A percentile compares a stretch with the other conserved stretches of the same genome.
These are phyloP conservation scores for Multifurca ochricompacta DNA, from an alignment of 768 basidiomycete species.

Conservation along the genomic window DNA sequence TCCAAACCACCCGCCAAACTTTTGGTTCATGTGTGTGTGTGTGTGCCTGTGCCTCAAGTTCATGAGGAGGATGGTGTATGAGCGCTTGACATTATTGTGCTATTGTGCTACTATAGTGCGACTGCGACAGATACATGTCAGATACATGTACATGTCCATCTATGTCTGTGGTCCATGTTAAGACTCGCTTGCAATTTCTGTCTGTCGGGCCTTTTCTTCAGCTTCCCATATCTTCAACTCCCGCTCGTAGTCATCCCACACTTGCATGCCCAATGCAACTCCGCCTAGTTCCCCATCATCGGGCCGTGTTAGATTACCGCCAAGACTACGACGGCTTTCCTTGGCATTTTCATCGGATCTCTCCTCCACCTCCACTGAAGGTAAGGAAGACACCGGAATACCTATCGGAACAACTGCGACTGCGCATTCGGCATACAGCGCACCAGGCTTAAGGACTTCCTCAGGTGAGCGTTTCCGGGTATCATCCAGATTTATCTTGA, in stretches of 20 bases:
- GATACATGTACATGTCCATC: too few species aligned
- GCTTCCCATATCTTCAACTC: slow-evolving; percentile 60
- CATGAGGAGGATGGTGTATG: too few species aligned
- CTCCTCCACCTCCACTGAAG: slow-evolving; percentile 12
- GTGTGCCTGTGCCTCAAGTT: too few species aligned
- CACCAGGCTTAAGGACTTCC: slow-evolving; percentile 71
- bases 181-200: not conserved
- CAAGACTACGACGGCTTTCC: slow-evolving; percentile 25
- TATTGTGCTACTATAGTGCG: too few species aligned
- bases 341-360: slow-evolving; percentile 24
- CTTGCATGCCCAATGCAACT: slow-evolving; percentile 52
- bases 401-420: slow-evolving; percentile 45
- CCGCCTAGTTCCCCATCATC: slow-evolving; percentile 71
- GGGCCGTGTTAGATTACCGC: slow-evolving; percentile 28
- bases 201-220: not conserved
- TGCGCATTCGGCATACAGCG: slow-evolving; percentile 70
- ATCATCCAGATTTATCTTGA: slow-evolving; percentile 37
- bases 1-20: too few species aligned
- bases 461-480: slow-evolving; percentile 25
- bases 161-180: too few species aligned
- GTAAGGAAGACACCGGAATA: slow-evolving; percentile 21
- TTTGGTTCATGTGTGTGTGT: too few species aligned
- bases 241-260: slow-evolving; percentile 73
- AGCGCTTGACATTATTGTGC: too few species aligned
- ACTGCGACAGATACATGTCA: too few species aligned